These are phyloP conservation scores for Boletus edulis DNA, from an alignment of 768 basidiomycete species.

Conservation along the genomic window DNA sequence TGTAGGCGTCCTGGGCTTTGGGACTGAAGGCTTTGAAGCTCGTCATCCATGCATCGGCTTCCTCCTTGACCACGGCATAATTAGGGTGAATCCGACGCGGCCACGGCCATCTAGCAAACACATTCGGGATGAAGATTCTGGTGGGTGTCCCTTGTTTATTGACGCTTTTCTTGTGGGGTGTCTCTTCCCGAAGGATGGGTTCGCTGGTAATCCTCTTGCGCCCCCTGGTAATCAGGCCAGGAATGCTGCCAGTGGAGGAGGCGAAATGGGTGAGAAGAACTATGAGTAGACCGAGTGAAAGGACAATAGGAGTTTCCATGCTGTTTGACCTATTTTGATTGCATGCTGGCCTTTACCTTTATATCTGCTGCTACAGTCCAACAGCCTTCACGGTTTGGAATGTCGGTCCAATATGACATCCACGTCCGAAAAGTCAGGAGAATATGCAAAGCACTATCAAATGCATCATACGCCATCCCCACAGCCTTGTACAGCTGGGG, in stretches of 20 bases:
- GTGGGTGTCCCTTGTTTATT: not conserved
- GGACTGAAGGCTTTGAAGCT: conserved; percentile 7
- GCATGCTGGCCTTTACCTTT: no score
- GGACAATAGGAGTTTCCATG: not conserved
- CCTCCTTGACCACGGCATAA: conserved; percentile 1
- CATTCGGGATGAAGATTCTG: conserved; percentile 10
- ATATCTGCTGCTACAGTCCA: no score
- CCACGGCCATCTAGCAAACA: conserved; percentile 16
- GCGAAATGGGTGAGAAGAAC: not conserved
- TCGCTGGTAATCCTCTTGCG: not conserved
- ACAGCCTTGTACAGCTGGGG: no score
- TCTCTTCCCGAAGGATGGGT: not conserved
- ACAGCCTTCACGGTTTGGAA: no score
- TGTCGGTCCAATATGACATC: no score
- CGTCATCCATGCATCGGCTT: conserved; percentile 4
- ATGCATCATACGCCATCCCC: no score
- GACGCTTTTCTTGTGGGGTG: not conserved
- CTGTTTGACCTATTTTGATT: no score
- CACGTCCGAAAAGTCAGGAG: no score
- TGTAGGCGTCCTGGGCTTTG: conserved; percentile 12
- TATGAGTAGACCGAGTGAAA: not conserved
- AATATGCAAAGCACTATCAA: no score
- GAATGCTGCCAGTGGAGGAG: not conserved
- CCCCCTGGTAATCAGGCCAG: not conserved
- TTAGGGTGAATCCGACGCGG: conserved; percentile 7